Conservation (phyloP, 2,329 filamentous ascomycete genomes). For the Kalaharituber pfeilii region DNA sequence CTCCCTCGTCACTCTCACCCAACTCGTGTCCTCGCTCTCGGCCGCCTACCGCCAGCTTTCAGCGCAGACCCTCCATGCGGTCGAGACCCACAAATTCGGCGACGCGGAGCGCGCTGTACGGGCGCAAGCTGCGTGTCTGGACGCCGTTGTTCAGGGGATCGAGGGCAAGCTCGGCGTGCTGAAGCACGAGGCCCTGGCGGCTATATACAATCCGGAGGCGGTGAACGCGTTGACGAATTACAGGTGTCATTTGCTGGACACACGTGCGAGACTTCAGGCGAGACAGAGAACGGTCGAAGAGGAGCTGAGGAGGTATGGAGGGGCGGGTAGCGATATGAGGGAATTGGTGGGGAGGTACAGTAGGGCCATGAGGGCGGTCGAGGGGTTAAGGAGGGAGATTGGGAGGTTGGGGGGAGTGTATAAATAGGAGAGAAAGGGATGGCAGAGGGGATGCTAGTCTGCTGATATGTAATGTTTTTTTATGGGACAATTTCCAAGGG, state of each 20-base stretch:
- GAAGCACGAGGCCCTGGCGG: conserved; percentile 17
- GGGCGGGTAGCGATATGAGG: conserved; percentile 18
- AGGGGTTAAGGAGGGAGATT: conserved; percentile 17
- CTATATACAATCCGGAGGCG: conserved; percentile 20
- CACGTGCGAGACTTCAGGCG: conserved; percentile 16
- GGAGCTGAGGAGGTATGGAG: conserved; percentile 20
- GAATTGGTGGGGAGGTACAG: conserved; percentile 17
- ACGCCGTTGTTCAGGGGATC: conserved; percentile 19
- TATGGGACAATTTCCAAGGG: too few species aligned
- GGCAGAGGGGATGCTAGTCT: too few species aligned
- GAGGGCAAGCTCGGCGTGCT: conserved; percentile 20
- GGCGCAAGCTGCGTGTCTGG: conserved; percentile 18
- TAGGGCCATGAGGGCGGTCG: conserved; percentile 13
- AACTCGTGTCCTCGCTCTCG: conserved; percentile 8
- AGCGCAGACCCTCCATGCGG: neutral
- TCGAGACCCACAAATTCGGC: conserved; percentile 3
- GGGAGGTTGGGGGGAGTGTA: conserved; percentile 9
- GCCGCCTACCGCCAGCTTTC: conserved; percentile 9
- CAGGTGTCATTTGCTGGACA: conserved; percentile 20
- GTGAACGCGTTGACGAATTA: conserved; percentile 20
- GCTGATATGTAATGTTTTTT: too few species aligned
- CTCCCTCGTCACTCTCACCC: neutral
- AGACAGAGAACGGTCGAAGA: conserved; percentile 18
- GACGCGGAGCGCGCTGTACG: conserved; percentile 10
- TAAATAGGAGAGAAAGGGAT: too few species aligned